Conservation (phyloP, 768 basidiomycete genomes). For the Kwoniella dejecticola region DNA sequence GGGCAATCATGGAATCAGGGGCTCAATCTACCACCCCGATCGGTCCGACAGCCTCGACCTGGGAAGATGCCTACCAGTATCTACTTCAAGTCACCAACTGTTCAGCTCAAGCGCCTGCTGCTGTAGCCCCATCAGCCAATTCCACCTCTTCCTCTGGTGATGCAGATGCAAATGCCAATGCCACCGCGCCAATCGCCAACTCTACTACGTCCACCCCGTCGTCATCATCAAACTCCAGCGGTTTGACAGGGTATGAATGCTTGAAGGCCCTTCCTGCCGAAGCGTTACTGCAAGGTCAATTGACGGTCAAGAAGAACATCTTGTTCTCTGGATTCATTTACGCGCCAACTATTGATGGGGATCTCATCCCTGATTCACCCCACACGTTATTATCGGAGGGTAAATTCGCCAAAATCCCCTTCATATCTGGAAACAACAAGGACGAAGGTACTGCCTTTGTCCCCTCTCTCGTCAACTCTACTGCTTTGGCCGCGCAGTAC, state of each 20-base stretch:
- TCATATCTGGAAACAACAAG: conserved; percentile 50
- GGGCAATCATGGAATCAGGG: conserved; percentile 41
- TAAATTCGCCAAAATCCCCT: conserved; percentile 44
- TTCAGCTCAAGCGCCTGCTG: conserved; percentile 4
- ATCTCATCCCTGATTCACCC: conserved; percentile 47
- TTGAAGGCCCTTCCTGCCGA: conserved; percentile 35
- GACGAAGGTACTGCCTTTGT: conserved; percentile 53
- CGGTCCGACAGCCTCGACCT: conserved; percentile 19
- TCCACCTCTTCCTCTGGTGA: too few relatives aligned
- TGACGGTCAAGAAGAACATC: conserved; percentile 24
- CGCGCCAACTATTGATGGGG: conserved; percentile 49
- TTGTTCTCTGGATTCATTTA: conserved; percentile 24
- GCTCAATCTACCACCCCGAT: conserved; percentile 26
- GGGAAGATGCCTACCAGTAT: conserved; percentile 43
- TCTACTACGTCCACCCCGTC: too few relatives aligned
- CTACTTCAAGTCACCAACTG: conserved; percentile 39
- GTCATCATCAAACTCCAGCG: too few relatives aligned
- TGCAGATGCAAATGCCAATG: too few relatives aligned
- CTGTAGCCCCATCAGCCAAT: conserved; percentile 3
- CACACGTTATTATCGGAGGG: conserved; percentile 40
- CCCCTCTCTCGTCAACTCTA: conserved; percentile 29
- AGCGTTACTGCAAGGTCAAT: conserved; percentile 39
- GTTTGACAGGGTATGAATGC: conserved; percentile 36
- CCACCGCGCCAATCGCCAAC: too few relatives aligned
- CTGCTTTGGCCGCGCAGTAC: conserved; percentile 6